Evolutionary conservation across 2,329 filamentous ascomycete genomes (phyloP), one percentile per base, ranked within the genome.

Genomic region (Ambrosiella beaveri): DNA sequence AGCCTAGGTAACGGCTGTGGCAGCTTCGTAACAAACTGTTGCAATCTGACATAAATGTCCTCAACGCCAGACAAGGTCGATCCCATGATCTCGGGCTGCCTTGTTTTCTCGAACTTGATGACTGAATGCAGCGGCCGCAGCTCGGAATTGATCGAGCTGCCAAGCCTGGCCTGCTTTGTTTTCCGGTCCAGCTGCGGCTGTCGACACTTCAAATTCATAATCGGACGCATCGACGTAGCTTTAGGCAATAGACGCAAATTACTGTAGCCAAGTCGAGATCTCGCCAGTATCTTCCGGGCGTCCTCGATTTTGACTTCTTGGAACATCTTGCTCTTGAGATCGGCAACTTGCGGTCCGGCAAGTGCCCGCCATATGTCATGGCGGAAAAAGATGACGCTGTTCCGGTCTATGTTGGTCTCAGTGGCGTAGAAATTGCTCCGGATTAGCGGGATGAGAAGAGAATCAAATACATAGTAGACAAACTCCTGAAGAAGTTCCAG

Each of bases 341-440:
- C 71, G 0, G 74, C 68, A 66, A 96, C 73, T 0, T 84, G 80
- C 6, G 89, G 86, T 64, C 90, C 83, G 1, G 84, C 81, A 39
- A 97, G 69, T 45, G 76, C 76, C 55, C 79, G 81, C 93, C 93
- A 98, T 8, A 93, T 75, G 68, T 98, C 93, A 63, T 98, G 93
- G 3, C 91, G 85, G 67, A 96, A 97, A 70, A 88, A 98, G 68
- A 95, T 95, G 0, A 97, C 71, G 36, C 82, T 81, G 64, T 93
- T 88, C 13, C 85, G 82, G 66, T 95, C 81, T 1, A 75, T 74
- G 62, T 81, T 89, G 0, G 89, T 93, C 68, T 98, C 93, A 0
- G 93, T 98, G 41, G 96, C 86, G 66, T 97, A 91, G 65, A 98
- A 98, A 65, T 93, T 90, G 62, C 80, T 82, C 39, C 87, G 81